Percentiles rank a stretch among this genome's conserved stretches.
Conservation (phyloP, 306 rosid genomes). For the Acmispon strigosus region DNA sequence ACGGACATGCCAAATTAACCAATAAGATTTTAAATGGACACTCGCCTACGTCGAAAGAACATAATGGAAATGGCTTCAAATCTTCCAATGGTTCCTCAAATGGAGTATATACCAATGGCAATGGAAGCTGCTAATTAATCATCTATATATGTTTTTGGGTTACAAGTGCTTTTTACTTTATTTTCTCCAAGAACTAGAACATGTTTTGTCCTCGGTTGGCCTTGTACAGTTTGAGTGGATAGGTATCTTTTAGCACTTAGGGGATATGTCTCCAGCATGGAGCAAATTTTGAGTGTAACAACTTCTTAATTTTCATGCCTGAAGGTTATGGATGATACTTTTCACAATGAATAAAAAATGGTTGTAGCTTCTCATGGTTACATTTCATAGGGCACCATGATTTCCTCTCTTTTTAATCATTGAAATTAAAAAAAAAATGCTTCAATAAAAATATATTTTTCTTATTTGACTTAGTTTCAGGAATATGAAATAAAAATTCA, state of each 20-base stretch:
- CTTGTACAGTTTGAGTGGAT: constrained; percentile 74
- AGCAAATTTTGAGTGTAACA: constrained; percentile 46
- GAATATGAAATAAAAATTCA: too few species aligned
- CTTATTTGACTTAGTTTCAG: too few species aligned
- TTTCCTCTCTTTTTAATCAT: too few species aligned
- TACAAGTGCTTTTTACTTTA: not conserved
- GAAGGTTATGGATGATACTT: constrained; percentile 25
- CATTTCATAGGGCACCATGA: too few species aligned
- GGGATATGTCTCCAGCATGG: constrained; percentile 29
- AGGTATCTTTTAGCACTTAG: constrained; percentile 30
- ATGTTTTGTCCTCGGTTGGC: constrained; percentile 31
- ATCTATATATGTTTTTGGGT: not conserved
- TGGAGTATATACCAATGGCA: constrained; percentile 57
- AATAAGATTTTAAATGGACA: constrained; percentile 40
- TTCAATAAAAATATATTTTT: too few species aligned
- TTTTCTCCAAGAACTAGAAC: constrained; percentile 25
- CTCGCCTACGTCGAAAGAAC: constrained; percentile 23
- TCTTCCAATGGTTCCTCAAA: constrained; percentile 48
- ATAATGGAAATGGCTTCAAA: constrained; percentile 33
- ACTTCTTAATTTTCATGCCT: constrained; percentile 32
- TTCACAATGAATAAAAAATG: not conserved
- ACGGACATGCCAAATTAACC: constrained; percentile 23
- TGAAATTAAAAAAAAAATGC: too few species aligned
- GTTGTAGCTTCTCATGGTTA: not conserved
- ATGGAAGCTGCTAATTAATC: constrained; percentile 25